A percentile compares a stretch with the other conserved stretches of the same genome.
Evolutionary conservation across 768 basidiomycete genomes (phyloP).

Genomic region (Sarcodon sp.): DNA sequence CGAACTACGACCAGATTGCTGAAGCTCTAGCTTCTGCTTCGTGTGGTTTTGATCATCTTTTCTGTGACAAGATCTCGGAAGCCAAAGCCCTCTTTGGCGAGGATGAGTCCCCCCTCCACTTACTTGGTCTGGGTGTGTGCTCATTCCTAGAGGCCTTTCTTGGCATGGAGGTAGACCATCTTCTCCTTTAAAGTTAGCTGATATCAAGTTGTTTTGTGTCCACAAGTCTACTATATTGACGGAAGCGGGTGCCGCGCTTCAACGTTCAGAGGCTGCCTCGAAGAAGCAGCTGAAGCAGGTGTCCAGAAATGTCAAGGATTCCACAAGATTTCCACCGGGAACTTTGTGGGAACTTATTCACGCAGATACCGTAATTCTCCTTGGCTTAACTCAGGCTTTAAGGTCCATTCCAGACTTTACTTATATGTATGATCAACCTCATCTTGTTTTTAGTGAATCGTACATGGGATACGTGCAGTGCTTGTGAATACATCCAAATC

Average conservation of each 20-base stretch:
- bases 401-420: conserved; percentile 25
- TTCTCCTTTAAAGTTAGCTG: background rate
- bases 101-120: conserved; percentile 54
- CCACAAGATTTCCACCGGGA: conserved; percentile 41
- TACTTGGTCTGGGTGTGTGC: conserved; percentile 58
- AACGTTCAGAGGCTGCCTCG: conserved; percentile 46
- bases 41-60: conserved; percentile 55
- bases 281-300: conserved; percentile 31
- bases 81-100: conserved; percentile 39
- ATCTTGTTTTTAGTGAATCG: conserved; percentile 39
- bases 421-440: background rate
- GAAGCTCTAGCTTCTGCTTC: conserved; percentile 21
- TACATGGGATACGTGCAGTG: conserved; percentile 74
- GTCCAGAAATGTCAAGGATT: conserved; percentile 18
- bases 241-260: conserved; percentile 45
- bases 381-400: conserved; percentile 59
- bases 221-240: conserved; percentile 44
- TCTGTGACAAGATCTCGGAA: conserved; percentile 48
- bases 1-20: conserved; percentile 12
- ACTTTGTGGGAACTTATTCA: conserved; percentile 69
- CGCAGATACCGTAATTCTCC: conserved; percentile 58
- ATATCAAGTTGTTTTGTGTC: background rate
- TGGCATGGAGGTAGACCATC: conserved; percentile 55
- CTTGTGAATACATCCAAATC: conserved; percentile 31
- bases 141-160: conserved; percentile 68